Base-by-base conservation (phyloP, 2,329 filamentous ascomycete genomes). In the Botrytis hyacinthi region DNA sequence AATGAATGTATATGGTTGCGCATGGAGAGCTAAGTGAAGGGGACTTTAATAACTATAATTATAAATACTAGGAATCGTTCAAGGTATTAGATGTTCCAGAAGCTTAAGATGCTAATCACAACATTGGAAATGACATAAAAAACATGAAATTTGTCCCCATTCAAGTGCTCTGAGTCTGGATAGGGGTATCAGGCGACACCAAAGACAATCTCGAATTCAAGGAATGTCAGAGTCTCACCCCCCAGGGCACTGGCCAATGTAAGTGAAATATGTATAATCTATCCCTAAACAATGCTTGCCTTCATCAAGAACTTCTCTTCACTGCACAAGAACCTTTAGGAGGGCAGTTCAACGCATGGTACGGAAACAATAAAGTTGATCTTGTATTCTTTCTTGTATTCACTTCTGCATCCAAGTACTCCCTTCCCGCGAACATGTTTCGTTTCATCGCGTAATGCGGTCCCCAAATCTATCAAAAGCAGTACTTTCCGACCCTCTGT, bases 221-320 rank as follows among this genome's bases (percentile, higher is more conserved):
- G 8, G 8, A 48, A 22, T 48, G 9, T 3, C 20, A 22, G 18
- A 2, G 8, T 22, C 8, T 48, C 20, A 4, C 20, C 44, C 44
- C 22, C 4, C 20, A 10, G 20, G 20, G 7, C 20, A 10, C 44
- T 10, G 8, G 2, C 3, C 0, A 48, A 9, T 48, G 3, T 22
- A 48, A 1, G 8, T 1, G 20, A 4, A 22, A 48, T 48, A 20
- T 48, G 8, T 22, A 9, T 3, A 22, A 10, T 10, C 44, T 10
- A 0, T 1, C 0, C 20, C 8, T 22, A 10, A 4, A 22, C 3
- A 48, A 9, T 22, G 0, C 1, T 0, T 48, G 20, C 44, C 7
- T 48, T 22, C 0, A 48, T 22, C 20, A 18, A 48, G 8, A 22
- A 22, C 20, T 22, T 22, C 1, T 46, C 20, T 16, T 8, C 44